phyloP scores from a whole-genome alignment of 495 filamentous ascomycete genomes.

The Penicillium soppii region DNA sequence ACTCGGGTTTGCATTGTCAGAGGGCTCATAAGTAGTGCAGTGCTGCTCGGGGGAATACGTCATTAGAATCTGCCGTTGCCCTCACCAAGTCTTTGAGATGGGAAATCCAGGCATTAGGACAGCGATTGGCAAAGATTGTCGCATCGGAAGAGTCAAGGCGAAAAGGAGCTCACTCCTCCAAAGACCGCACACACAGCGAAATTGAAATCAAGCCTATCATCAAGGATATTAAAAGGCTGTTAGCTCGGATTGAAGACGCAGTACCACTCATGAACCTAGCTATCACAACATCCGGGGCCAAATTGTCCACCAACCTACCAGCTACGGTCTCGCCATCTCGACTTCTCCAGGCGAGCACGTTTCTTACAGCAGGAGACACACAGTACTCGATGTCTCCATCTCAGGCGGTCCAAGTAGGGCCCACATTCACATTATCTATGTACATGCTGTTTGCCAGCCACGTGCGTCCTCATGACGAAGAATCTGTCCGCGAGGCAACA shows the following conservation, averaged over 20 bases:
- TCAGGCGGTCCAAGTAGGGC: slow-evolving; percentile 77
- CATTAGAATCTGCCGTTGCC: slow-evolving; percentile 83
- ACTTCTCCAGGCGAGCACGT: slow-evolving; percentile 88
- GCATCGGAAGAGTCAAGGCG: slow-evolving; percentile 60
- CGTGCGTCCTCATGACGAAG: slow-evolving; percentile 60
- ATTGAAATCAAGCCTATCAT: slow-evolving; percentile 70
- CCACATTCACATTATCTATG: slow-evolving; percentile 82
- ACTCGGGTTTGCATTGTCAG: background rate
- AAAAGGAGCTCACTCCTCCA: slow-evolving; percentile 48
- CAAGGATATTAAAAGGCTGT: slow-evolving; percentile 70
- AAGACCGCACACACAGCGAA: slow-evolving; percentile 47
- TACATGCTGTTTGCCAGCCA: slow-evolving; percentile 97
- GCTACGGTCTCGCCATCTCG: slow-evolving; percentile 87
- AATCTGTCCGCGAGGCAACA: slow-evolving; percentile 69
- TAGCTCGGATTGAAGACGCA: slow-evolving; percentile 83
- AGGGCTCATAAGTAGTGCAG: slow-evolving; percentile 36
- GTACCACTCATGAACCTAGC: slow-evolving; percentile 93
- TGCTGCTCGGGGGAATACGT: slow-evolving; percentile 91
- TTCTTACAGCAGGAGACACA: slow-evolving; percentile 84
- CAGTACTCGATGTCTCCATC: slow-evolving; percentile 69
- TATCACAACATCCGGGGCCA: slow-evolving; percentile 92
- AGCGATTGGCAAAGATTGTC: slow-evolving; percentile 69
- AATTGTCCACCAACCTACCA: slow-evolving; percentile 72
- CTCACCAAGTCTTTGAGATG: slow-evolving; percentile 84
- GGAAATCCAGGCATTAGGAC: slow-evolving; percentile 83